phyloP scores from a whole-genome alignment of 2,329 filamentous ascomycete genomes.

The Penicillium sp. region DNA sequence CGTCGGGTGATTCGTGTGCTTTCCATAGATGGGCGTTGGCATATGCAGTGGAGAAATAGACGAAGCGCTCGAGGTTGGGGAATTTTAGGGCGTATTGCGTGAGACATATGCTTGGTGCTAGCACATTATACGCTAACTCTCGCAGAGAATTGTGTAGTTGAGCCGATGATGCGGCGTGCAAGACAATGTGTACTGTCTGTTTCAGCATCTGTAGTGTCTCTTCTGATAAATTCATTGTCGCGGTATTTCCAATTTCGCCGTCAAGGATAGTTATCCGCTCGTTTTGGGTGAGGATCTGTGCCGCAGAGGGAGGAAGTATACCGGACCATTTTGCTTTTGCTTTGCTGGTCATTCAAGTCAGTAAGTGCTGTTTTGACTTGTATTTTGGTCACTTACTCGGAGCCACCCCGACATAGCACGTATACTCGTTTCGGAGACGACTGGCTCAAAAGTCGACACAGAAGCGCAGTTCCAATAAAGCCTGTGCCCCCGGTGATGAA shows the following conservation, averaged over 20 bases:
- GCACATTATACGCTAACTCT: slow-evolving; percentile 20
- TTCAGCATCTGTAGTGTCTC: slow-evolving; percentile 23
- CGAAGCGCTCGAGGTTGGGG: slow-evolving; percentile 22
- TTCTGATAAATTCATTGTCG: slow-evolving; percentile 23
- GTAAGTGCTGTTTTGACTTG: not conserved
- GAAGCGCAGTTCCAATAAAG: slow-evolving; percentile 24
- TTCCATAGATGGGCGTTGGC: slow-evolving; percentile 25
- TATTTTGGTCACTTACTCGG: slow-evolving; percentile 10
- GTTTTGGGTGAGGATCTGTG: slow-evolving; percentile 14
- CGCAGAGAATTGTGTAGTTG: slow-evolving; percentile 21
- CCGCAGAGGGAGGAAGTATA: slow-evolving; percentile 16
- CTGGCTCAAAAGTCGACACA: slow-evolving; percentile 23
- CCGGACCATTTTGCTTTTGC: slow-evolving; percentile 22
- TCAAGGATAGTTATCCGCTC: slow-evolving; percentile 21
- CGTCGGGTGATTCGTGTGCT: slow-evolving; percentile 13
- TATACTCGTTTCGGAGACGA: slow-evolving; percentile 20
- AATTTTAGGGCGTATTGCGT: slow-evolving; percentile 24
- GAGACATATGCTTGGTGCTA: slow-evolving; percentile 22
- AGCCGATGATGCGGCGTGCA: slow-evolving; percentile 21
- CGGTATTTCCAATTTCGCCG: slow-evolving; percentile 23
- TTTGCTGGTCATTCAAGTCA: slow-evolving; percentile 10
- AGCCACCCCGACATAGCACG: slow-evolving; percentile 23
- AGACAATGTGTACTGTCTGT: slow-evolving; percentile 21
- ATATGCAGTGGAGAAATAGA: slow-evolving; percentile 24
- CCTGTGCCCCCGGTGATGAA: slow-evolving; percentile 28